Base-by-base conservation (phyloP, 805 yeast genomes). In the Ogataea neopini region DNA sequence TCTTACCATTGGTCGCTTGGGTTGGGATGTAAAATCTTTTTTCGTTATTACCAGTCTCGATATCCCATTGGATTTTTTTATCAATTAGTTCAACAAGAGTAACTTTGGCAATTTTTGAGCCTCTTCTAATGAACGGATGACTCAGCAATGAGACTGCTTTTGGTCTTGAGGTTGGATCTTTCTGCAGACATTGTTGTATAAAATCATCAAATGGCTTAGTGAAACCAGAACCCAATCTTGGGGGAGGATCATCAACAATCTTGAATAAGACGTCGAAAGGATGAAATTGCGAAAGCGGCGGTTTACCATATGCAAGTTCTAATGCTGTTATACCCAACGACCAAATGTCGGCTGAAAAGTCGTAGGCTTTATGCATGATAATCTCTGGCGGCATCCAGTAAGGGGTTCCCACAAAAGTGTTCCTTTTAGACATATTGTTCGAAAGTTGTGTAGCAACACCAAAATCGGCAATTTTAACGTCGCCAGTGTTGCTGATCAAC, bases 391-490 rank as follows among this genome's bases (percentile, higher is more conserved):
- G 80, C 84, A 80, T 78, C 83, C 83, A 80, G 56, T 79, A 79
- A 0, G 84, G 84, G 0, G 84, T 79, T 0, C 84, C 84, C 3
- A 79, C 83, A 60, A 79, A 73, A 0, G 84, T 69, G 62, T 75
- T 72, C 38, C 73, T 47, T 48, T 81, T 73, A 14, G 79, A 73
- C 48, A 80, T 68, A 56, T 79, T 74, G 43, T 83, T 83, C 2
- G 82, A 74, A 4, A 68, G 73, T 56, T 83, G 86, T 0, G 97
- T 88, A 1, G 98, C 96, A 9, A 92, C 97, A 1, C 98, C 98
- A 67, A 92, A 92, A 65, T 92, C 99, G 2, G 97, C 97, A 41
- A 92, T 75, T 59, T 92, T 94, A 11, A 89, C 92, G 8, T 78
- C 83, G 2, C 95, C 91, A 10, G 74, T 67, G 2, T 76, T 76